These are phyloP conservation scores for Zygnema cylindricum DNA, from an alignment of 139 green algal genomes.

Conservation along the genomic window DNA sequence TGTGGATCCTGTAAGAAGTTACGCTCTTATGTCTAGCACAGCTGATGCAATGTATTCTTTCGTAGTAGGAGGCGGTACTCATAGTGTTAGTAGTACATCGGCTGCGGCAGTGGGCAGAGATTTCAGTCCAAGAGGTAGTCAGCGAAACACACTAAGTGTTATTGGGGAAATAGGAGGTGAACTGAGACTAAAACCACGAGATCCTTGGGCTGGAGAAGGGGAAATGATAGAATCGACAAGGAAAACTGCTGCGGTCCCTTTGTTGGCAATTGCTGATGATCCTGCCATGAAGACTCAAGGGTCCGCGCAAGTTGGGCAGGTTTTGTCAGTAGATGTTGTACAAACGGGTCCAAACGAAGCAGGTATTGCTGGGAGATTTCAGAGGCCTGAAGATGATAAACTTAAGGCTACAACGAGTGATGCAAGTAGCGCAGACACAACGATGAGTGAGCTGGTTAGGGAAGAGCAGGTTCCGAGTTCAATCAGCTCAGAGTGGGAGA, in stretches of 20 bases:
- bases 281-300: too few species aligned
- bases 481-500: constrained; percentile 50
- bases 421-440: background rate
- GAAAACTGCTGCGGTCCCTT: too few species aligned
- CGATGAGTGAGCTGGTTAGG: constrained; percentile 12
- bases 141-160: too few species aligned
- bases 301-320: too few species aligned
- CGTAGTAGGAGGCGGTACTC: background rate
- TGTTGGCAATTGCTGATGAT: too few species aligned
- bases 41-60: background rate
- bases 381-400: too few species aligned
- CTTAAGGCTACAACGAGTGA: background rate
- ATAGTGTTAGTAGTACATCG: background rate
- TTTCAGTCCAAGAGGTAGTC: too few species aligned
- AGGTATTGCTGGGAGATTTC: too few species aligned
- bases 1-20: background rate
- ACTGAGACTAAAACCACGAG: background rate
- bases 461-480: constrained; percentile 10
- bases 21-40: background rate
- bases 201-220: background rate
- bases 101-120: background rate
- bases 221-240: too few species aligned
- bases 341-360: too few species aligned
- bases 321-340: too few species aligned
- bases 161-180: background rate